Evolutionary conservation across 1,284 basidiomycete species (phyloP).

Genomic region (Microbotryum violaceum): DNA sequence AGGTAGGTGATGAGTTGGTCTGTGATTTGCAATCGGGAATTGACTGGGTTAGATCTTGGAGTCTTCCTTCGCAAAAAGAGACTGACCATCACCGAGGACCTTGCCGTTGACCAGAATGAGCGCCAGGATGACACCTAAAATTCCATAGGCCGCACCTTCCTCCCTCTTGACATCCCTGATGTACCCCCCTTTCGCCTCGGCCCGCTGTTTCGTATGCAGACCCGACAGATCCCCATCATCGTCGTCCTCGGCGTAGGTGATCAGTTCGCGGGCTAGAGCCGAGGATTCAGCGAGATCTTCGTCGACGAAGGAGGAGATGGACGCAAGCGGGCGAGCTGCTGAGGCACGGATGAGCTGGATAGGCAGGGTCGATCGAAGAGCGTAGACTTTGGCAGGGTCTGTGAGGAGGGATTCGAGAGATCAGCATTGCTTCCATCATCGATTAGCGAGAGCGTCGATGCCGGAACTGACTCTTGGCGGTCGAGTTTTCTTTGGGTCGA

Average conservation of each 20-base stretch:
- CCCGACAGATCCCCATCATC: constrained; percentile 2
- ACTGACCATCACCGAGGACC: constrained; percentile 37
- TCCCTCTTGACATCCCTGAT: constrained; percentile 28
- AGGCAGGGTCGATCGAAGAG: constrained; percentile 25
- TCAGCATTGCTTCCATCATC: neutral
- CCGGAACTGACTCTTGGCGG: constrained; percentile 19
- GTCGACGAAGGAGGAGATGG: neutral
- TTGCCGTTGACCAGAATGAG: constrained; percentile 40
- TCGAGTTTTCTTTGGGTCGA: constrained; percentile 14
- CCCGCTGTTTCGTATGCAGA: neutral
- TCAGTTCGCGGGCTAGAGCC: neutral
- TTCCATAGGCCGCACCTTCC: constrained; percentile 30
- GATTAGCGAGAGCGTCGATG: neutral
- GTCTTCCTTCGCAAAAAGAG: too few relatives aligned
- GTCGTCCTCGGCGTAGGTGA: neutral
- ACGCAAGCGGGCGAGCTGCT: neutral
- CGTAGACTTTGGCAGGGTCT: constrained; percentile 20
- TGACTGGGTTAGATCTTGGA: neutral
- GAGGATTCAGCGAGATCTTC: constrained; percentile 7
- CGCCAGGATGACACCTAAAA: constrained; percentile 37
- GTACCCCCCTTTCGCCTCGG: neutral
- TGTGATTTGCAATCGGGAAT: neutral
- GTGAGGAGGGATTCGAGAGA: neutral
- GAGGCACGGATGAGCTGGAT: constrained; percentile 8
- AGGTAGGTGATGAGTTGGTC: constrained; percentile 30